Evolutionary conservation across 2,329 filamentous ascomycete genomes (phyloP), one percentile per base, ranked within the genome.

Genomic region (Hypoxylon sp.): DNA sequence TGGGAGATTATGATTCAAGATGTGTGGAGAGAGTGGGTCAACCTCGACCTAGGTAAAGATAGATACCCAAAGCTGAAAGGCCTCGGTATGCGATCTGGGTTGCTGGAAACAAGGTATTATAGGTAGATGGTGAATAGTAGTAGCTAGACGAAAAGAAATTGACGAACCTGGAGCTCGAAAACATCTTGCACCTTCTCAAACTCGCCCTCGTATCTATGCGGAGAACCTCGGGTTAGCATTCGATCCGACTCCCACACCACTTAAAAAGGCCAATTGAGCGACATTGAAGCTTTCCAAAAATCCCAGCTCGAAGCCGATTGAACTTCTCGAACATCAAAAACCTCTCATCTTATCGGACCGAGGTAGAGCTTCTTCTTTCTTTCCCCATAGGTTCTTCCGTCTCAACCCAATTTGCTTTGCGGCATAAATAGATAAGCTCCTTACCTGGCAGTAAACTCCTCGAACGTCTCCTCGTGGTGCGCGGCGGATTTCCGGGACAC

Each of bases 381-480:
- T n/a, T n/a, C n/a, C 19, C 25, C 13, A 15, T 21, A 34, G n/a
- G n/a, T n/a, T n/a, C 50, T 26, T 15, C 15, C 27, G 5, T 35
- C 17, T 25, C 2, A n/a, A 31, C 25, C 17, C 30, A 27, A 23
- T 13, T 23, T 25, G 12, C 5, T 20, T 20, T 16, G 32, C 27
- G 21, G 34, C 30, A n/a, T 26, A 27, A 25, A 35, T 26, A 30
- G n/a, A n/a, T 32, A 41, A 21, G 63, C 64, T 67, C 68, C 81
- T 77, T 90, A 99, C 94, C 94, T 92, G 69, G 91, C 89, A 77
- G 90, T 91, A 78, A 99, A 99, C 81, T 97, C 92, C 82, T 99
- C 94, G 68, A 96, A 99, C 69, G 89, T 96, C 86, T 99, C 94
- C 77, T 99, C 94, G 71, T 58, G 87, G 84, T 76, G 96, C 90